Percentiles rank a stretch among this genome's conserved stretches.
phyloP scores from a whole-genome alignment of 2,329 filamentous ascomycete species.

The Colletotrichum aenigma region DNA sequence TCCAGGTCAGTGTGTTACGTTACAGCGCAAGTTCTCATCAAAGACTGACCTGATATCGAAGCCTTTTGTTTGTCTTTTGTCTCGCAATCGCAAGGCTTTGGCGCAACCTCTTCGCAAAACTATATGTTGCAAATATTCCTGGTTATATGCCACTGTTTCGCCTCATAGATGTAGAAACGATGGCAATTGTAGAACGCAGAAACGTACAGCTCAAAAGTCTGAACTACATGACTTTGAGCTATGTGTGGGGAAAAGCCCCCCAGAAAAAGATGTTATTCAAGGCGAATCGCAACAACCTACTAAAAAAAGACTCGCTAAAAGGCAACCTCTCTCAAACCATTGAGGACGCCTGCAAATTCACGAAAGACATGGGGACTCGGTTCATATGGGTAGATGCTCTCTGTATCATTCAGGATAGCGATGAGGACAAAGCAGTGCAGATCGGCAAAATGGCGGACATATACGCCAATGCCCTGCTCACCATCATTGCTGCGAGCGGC shows the following conservation, averaged over 20 bases:
- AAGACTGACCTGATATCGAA: not conserved
- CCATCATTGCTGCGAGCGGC: not conserved
- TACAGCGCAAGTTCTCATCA: not conserved
- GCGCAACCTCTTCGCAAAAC: too few relatives aligned
- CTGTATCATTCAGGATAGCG: not conserved
- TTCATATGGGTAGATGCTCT: not conserved
- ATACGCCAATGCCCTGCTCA: not conserved
- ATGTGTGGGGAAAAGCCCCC: not conserved
- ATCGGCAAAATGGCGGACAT: not conserved
- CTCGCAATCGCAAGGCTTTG: too few relatives aligned
- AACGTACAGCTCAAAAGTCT: not conserved
- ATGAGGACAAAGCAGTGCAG: not conserved
- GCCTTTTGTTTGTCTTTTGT: too few relatives aligned
- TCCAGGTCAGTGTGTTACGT: not conserved
- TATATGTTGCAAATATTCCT: too few relatives aligned
- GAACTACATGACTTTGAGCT: not conserved
- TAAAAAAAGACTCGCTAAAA: fast-evolving
- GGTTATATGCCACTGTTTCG: not conserved
- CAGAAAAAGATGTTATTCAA: not conserved
- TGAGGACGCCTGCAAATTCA: not conserved
- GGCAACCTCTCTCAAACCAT: not conserved
- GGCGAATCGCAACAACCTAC: not conserved
- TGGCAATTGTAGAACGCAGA: not conserved
- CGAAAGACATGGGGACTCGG: not conserved
- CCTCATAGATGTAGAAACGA: not conserved